Percentiles rank a stretch among this genome's conserved stretches.
phyloP scores from a whole-genome alignment of 1,139 yeast genomes.

The Trichomonascaceae sp. region DNA sequence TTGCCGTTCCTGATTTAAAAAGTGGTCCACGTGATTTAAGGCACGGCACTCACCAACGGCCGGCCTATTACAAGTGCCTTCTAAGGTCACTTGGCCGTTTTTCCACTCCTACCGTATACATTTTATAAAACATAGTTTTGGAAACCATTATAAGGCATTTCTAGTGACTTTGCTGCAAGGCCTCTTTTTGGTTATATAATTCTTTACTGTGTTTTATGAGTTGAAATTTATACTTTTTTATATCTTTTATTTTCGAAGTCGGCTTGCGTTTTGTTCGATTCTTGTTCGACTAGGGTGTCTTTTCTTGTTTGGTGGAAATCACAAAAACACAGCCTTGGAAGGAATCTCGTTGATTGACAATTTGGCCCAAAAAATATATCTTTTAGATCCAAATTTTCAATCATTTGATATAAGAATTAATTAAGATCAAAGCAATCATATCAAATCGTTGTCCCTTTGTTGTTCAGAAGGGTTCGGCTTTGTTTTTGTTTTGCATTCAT shows the following conservation, averaged over 20 bases:
- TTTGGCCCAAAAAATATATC: not conserved
- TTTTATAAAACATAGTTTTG: not conserved
- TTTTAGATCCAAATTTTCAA: no score
- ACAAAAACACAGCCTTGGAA: not conserved
- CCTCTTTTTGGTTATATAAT: not conserved
- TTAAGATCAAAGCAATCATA: not conserved
- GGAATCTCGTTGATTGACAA: not conserved
- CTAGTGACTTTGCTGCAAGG: not conserved
- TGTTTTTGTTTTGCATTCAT: not conserved
- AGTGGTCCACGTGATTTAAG: not conserved
- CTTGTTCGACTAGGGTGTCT: not conserved
- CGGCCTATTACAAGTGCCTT: not conserved
- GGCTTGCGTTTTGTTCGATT: not conserved
- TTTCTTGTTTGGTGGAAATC: not conserved
- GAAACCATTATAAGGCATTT: not conserved
- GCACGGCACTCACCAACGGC: not conserved
- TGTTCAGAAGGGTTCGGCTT: not conserved
- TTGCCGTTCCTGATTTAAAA: not conserved
- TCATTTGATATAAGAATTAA: no score
- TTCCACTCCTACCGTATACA: not conserved
- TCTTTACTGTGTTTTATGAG: not conserved
- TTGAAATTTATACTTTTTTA: not conserved
- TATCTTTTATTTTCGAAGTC: not conserved
- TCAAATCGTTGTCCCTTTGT: not conserved
- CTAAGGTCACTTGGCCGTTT: not conserved